These are phyloP conservation scores for Solanum chiquidenum DNA, from an alignment of 257 asterid genomes.

Conservation along the genomic window DNA sequence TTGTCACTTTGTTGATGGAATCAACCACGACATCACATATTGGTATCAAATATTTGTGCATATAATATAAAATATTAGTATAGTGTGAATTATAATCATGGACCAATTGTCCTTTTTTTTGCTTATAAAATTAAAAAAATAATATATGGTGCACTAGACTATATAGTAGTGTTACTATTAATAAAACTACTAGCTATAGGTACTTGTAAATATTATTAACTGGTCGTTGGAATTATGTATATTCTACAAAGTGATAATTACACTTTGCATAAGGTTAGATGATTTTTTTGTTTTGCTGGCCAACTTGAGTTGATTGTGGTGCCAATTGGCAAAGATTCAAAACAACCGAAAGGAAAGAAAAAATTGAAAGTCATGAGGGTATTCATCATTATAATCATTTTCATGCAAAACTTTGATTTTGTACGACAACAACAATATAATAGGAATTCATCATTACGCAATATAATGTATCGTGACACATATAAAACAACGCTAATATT, in stretches of 20 bases:
- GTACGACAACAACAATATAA: neutral
- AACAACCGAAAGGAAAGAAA: neutral
- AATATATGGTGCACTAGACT: neutral
- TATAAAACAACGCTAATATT: neutral
- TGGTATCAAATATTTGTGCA: constrained; percentile 24
- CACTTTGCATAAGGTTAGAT: neutral
- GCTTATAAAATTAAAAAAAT: neutral
- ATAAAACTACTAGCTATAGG: neutral
- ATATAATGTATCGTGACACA: neutral
- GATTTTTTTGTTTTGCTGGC: neutral
- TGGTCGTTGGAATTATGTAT: neutral
- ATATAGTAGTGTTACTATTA: neutral
- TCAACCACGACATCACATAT: constrained; percentile 34
- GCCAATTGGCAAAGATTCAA: neutral
- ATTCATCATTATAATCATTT: neutral
- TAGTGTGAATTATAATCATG: neutral
- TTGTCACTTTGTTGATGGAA: constrained; percentile 49
- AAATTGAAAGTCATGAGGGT: neutral
- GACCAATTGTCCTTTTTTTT: neutral
- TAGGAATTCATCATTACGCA: neutral
- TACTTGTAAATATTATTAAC: neutral
- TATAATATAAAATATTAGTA: neutral
- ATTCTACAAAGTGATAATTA: constrained; percentile 6
- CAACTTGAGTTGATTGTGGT: neutral
- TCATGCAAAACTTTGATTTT: constrained; percentile 4